Evolutionary conservation across 805 yeast species (phyloP).

Genomic region (Candida takata): DNA sequence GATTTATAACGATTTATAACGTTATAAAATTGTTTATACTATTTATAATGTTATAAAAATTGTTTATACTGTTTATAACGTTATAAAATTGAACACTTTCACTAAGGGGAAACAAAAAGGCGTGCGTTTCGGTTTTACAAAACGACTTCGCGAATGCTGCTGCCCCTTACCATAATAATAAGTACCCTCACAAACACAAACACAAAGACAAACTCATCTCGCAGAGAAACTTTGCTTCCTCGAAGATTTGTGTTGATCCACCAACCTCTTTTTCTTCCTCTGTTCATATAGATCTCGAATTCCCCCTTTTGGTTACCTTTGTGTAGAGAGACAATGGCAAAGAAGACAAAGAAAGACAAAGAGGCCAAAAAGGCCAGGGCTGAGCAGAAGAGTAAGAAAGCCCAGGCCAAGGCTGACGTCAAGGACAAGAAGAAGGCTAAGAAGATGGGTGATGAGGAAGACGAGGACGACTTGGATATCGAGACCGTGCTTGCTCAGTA

Average conservation of each 20-base stretch:
- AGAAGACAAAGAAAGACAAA: slow-evolving; percentile 77
- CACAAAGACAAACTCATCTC: too few species aligned
- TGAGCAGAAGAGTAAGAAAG: slow-evolving; percentile 77
- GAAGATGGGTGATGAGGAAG: slow-evolving; percentile 73
- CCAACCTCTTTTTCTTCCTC: not conserved
- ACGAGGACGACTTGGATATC: slow-evolving; percentile 78
- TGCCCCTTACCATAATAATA: too few species aligned
- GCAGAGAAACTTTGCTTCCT: not conserved
- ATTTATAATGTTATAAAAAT: too few species aligned
- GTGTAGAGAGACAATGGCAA: slow-evolving; percentile 57
- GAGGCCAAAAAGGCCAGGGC: slow-evolving; percentile 87
- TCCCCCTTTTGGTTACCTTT: not conserved
- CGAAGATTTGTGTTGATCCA: not conserved
- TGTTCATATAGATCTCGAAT: too few species aligned
- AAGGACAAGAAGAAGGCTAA: slow-evolving; percentile 71
- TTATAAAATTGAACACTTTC: too few species aligned
- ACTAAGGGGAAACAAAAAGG: too few species aligned
- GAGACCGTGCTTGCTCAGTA: slow-evolving; percentile 75
- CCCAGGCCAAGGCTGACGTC: slow-evolving; percentile 59
- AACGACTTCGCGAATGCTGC: not conserved
- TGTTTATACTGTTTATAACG: too few species aligned
- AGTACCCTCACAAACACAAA: too few species aligned
- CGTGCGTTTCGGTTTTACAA: not conserved
- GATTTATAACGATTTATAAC: too few species aligned
- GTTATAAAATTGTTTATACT: too few species aligned